A percentile compares a stretch with the other conserved stretches of the same genome.
phyloP scores from a whole-genome alignment of 495 filamentous ascomycete genomes.

The Aspergillus taichungensis region DNA sequence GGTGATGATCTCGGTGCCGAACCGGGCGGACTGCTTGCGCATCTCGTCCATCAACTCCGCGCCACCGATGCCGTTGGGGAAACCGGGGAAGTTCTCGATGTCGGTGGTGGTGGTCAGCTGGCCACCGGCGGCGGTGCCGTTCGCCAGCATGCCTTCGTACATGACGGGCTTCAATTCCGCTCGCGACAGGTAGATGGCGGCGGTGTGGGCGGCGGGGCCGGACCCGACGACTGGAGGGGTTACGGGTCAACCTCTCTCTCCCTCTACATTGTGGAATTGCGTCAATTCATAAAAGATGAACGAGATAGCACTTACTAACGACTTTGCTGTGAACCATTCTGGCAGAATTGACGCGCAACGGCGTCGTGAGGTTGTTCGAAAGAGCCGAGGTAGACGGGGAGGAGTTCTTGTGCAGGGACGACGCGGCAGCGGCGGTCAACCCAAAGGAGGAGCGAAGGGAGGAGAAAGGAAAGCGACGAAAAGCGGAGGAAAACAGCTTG shows the following conservation, averaged over 20 bases:
- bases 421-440: slow-evolving; percentile 55
- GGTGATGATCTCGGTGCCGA: slow-evolving; percentile 83
- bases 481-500: slow-evolving; percentile 84
- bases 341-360: slow-evolving; percentile 34
- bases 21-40: slow-evolving; percentile 82
- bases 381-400: slow-evolving; percentile 33
- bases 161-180: slow-evolving; percentile 83
- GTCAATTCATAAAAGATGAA: neutral
- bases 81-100: slow-evolving; percentile 96
- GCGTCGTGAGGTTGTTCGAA: slow-evolving; percentile 29
- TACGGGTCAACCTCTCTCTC: slow-evolving; percentile 12
- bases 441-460: slow-evolving; percentile 52
- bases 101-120: slow-evolving; percentile 98
- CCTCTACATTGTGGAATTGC: neutral
- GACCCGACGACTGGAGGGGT: slow-evolving; percentile 62
- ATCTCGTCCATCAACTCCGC: slow-evolving; percentile 87
- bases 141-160: slow-evolving; percentile 96
- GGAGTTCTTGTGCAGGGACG: slow-evolving; percentile 50
- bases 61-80: slow-evolving; percentile 80
- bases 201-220: slow-evolving; percentile 94
- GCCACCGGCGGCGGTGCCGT: slow-evolving; percentile 90
- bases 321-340: slow-evolving; percentile 75
- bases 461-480: slow-evolving; percentile 55
- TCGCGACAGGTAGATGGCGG: slow-evolving; percentile 89
- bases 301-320: slow-evolving; percentile 47